Base-by-base conservation (phyloP, 805 yeast genomes). In the Hanseniaspora vineae region DNA sequence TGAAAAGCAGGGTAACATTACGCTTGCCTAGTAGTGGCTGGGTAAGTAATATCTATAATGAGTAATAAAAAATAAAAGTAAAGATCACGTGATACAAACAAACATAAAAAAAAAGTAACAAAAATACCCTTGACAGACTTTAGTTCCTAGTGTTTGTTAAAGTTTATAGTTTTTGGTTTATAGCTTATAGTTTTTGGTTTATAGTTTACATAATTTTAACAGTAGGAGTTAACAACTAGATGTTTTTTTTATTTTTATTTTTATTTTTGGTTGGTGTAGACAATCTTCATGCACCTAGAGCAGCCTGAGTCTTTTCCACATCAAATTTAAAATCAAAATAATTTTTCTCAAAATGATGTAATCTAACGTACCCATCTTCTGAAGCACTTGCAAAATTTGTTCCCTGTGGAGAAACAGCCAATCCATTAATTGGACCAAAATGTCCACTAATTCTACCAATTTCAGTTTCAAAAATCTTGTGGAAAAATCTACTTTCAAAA, bases 401-500 rank as follows among this genome's bases (percentile, higher is more conserved):
- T 49, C 97, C 98, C 58, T 80, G 81, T 49, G 99, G 98, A 67
- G 88, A 96, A 47, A 87, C 84, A 32, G 96, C 96, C 53, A 92
- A 76, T 55, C 84, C 80, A 72, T 92, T 92, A 59, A 92, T 77
- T 44, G 99, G 99, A 73, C 99, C 99, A 75, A 92, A 92, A 72
- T 92, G 99, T 50, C 98, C 99, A 69, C 84, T 86, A 45, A 92
- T 90, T 69, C 96, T 82, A 55, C 97, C 98, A 55, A 92, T 81
- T 67, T 90, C 97, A 63, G 90, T 97, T 66, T 82, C 83, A 66
- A 89, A 92, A 45, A 92, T 77, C 70, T 90, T 92, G 70, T 92
- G 97, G 69, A 81, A 87, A 66, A 92, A 85, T 70, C 96, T 79
- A 35, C 97, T 92, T 72, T 92, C 97, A 66, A 92, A 92, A 63